Percentiles rank a stretch among this genome's conserved stretches.
Conservation (phyloP, 2,329 filamentous ascomycete species). For the Clarireedia hainanense region DNA sequence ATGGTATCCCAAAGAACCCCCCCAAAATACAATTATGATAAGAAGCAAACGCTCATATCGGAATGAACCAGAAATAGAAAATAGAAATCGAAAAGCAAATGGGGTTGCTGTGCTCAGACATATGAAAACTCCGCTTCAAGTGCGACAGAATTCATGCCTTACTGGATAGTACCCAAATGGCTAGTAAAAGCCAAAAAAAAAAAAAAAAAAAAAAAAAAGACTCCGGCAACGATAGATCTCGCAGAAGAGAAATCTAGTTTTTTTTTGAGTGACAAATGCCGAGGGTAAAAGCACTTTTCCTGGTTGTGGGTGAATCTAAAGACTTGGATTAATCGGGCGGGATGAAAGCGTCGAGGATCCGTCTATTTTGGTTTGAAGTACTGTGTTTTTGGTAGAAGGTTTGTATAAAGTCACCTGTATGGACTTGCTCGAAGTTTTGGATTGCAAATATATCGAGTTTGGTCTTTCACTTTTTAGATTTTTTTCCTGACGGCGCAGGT, state of each 20-base stretch:
- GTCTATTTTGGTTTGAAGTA: background rate
- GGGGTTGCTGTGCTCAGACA: background rate
- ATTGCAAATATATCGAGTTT: background rate
- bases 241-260: no score
- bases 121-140: no score
- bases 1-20: background rate
- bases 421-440: background rate
- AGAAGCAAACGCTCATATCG: background rate
- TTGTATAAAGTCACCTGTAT: background rate
- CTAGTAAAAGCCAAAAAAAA: no score
- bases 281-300: no score
- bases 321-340: background rate
- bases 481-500: conserved; percentile 24
- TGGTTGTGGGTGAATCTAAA: background rate
- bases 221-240: no score
- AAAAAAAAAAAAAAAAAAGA: no score
- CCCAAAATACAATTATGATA: background rate
- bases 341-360: background rate
- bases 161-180: no score
- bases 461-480: conserved; percentile 23
- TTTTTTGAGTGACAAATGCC: no score
- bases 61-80: background rate
- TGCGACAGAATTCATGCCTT: no score
- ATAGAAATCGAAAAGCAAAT: background rate
- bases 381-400: background rate